A percentile compares a stretch with the other conserved stretches of the same genome.
phyloP scores from a whole-genome alignment of 73 alveolate genomes.

The Tetrahymena malaccensis region DNA sequence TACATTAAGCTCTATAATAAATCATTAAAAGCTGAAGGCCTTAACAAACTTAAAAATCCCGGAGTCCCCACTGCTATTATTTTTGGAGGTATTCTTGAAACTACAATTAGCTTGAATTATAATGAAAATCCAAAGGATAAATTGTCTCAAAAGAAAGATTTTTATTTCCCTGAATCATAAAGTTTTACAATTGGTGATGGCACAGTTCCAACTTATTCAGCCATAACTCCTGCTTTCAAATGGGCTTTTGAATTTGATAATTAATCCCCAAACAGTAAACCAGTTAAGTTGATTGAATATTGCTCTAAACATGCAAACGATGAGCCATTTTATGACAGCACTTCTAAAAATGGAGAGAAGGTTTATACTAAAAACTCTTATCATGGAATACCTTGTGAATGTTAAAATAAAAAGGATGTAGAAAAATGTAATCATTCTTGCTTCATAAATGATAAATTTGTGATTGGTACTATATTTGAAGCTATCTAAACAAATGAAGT shows the following conservation, averaged over 20 bases:
- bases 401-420: not conserved
- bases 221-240: conserved; percentile 29
- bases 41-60: conserved; percentile 19
- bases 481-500: not conserved
- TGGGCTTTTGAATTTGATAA: conserved; percentile 21
- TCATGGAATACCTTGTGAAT: conserved; percentile 24
- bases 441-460: conserved; percentile 13
- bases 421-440: conserved; percentile 40
- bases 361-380: conserved; percentile 4
- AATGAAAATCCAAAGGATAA: conserved; percentile 1
- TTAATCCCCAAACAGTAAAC: conserved; percentile 2
- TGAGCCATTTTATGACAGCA: conserved; percentile 22
- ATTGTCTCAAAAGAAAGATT: not conserved
- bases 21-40: conserved; percentile 6
- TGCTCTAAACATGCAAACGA: conserved; percentile 14
- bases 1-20: not conserved
- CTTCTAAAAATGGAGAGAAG: not conserved
- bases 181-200: conserved; percentile 14
- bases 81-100: conserved; percentile 16
- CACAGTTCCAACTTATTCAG: conserved; percentile 25
- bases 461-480: not conserved
- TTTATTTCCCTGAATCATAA: conserved; percentile 25
- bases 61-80: conserved; percentile 34
- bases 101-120: not conserved
- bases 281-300: conserved; percentile 30